Evolutionary conservation across 352 stramenopile species (phyloP).

Genomic region (Phytophthora constricta): DNA sequence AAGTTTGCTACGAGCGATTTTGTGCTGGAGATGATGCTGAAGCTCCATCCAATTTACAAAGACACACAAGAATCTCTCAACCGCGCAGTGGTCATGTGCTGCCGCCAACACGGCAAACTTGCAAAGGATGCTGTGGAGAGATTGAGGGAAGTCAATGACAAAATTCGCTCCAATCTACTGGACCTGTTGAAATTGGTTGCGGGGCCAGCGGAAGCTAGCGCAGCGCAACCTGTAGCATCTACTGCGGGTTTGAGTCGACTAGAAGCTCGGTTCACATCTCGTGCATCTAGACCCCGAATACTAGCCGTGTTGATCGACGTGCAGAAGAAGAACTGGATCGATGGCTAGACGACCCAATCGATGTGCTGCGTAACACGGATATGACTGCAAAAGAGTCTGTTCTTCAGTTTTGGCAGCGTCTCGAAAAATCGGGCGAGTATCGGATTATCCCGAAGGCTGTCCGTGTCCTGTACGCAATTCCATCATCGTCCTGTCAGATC

Average conservation of each 20-base stretch:
- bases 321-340: slow-evolving; percentile 13
- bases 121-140: slow-evolving; percentile 5
- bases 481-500: slow-evolving; percentile 14
- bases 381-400: slow-evolving; percentile 8
- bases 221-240: neutral
- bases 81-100: slow-evolving; percentile 14
- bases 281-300: neutral
- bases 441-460: slow-evolving; percentile 25
- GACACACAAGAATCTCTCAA: slow-evolving; percentile 5
- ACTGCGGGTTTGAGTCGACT: slow-evolving; percentile 1
- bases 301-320: slow-evolving; percentile 2
- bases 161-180: slow-evolving; percentile 14
- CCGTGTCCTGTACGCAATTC: slow-evolving; percentile 16
- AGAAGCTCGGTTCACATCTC: slow-evolving; percentile 1
- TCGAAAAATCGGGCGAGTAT: slow-evolving; percentile 6
- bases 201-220: slow-evolving; percentile 3
- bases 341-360: slow-evolving; percentile 10
- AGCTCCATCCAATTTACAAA: slow-evolving; percentile 21
- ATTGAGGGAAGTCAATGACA: slow-evolving; percentile 7
- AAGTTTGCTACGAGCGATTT: slow-evolving; percentile 10
- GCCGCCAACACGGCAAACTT: slow-evolving; percentile 4
- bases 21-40: slow-evolving; percentile 13
- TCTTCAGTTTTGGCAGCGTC: slow-evolving; percentile 17
- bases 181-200: slow-evolving; percentile 2
- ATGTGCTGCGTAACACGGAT: neutral